Percentiles rank a stretch among this genome's conserved stretches.
Evolutionary conservation across 2,329 filamentous ascomycete genomes (phyloP).

Genomic region (Phoma sp.): DNA sequence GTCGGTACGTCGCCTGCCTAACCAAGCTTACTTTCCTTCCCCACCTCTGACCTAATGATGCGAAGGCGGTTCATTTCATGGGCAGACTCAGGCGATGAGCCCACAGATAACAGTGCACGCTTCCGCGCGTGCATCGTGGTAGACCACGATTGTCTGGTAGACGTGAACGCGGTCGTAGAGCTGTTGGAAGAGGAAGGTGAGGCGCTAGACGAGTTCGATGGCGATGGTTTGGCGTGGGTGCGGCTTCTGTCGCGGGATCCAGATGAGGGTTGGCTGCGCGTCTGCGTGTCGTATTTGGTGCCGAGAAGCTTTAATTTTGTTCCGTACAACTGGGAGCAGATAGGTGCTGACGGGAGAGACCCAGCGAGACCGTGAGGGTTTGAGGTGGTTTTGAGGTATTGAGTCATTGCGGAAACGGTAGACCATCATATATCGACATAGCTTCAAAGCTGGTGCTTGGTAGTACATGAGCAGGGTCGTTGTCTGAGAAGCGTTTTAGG

Average conservation of each 20-base stretch:
- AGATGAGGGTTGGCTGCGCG: conserved; percentile 6
- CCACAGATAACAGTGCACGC: conserved; percentile 6
- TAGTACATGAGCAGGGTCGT: no score
- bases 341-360: conserved; percentile 1
- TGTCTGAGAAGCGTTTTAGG: no score
- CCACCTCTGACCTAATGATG: conserved; percentile 1
- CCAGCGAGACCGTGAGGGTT: conserved; percentile 9
- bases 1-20: conserved; percentile 4
- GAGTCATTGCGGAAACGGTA: conserved; percentile 1
- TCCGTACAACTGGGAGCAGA: conserved; percentile 10
- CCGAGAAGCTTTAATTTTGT: conserved; percentile 10
- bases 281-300: conserved; percentile 9
- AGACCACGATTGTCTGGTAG: conserved; percentile 9
- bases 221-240: conserved; percentile 10
- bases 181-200: conserved; percentile 6
- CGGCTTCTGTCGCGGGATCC: conserved; percentile 6
- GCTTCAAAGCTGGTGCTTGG: no score
- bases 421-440: not conserved
- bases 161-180: conserved; percentile 9
- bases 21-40: not conserved
- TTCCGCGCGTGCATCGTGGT: conserved; percentile 10
- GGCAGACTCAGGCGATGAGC: conserved; percentile 4
- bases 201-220: conserved; percentile 9
- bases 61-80: conserved; percentile 6
- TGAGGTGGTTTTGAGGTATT: conserved; percentile 3